These are phyloP conservation scores for Jamesozyma hellenica DNA, from an alignment of 805 yeast genomes.

Conservation along the genomic window DNA sequence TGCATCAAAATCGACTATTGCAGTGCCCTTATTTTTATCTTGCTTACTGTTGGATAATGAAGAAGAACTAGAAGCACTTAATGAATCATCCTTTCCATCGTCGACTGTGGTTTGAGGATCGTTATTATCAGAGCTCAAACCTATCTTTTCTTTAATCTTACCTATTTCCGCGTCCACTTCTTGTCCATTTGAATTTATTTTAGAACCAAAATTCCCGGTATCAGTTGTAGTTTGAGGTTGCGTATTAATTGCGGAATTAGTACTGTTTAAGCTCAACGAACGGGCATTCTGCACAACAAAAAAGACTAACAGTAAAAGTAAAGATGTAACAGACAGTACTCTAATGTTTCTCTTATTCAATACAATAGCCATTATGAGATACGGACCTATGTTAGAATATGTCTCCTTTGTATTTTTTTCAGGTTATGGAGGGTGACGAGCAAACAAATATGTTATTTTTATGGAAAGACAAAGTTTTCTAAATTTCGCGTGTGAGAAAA, in stretches of 20 bases:
- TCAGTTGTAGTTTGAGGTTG: not conserved
- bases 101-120: conserved; percentile 5
- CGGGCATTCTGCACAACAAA: conserved; percentile 22
- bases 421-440: too few relatives aligned
- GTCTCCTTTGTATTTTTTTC: too few relatives aligned
- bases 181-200: not conserved
- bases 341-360: conserved; percentile 23
- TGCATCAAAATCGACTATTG: conserved; percentile 33
- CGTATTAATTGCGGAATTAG: not conserved
- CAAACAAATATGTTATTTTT: too few relatives aligned
- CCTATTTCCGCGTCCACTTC: conserved; percentile 12
- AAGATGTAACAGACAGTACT: conserved; percentile 18
- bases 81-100: conserved; percentile 8
- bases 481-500: too few relatives aligned
- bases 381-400: too few relatives aligned
- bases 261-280: conserved; percentile 2
- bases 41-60: conserved; percentile 10
- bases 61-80: conserved; percentile 4
- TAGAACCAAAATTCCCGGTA: not conserved
- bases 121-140: conserved; percentile 1
- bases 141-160: conserved; percentile 15
- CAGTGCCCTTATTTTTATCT: not conserved
- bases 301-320: conserved; percentile 19
- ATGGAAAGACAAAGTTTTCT: too few relatives aligned
- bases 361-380: conserved; percentile 5